Conservation (phyloP, 495 filamentous ascomycete species). For the Penicillium arizonense region DNA sequence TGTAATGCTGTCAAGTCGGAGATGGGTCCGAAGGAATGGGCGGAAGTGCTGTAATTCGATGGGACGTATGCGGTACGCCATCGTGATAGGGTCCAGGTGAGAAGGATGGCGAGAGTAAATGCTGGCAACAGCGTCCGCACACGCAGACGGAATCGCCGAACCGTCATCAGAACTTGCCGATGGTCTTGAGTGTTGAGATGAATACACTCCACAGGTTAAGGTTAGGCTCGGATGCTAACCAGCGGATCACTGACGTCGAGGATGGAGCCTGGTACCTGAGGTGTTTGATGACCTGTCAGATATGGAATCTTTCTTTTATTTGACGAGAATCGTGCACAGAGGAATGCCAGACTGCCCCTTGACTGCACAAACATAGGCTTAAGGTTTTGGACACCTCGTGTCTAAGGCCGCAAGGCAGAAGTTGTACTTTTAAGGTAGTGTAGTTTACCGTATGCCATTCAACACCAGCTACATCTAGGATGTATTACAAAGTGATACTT, state of each 20-base stretch:
- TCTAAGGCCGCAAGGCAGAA: too few species aligned
- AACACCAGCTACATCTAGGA: too few species aligned
- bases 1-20: constrained; percentile 13
- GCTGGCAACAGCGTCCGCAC: constrained; percentile 19
- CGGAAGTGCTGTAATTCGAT: too few species aligned
- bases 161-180: neutral
- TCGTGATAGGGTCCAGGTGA: constrained; percentile 17
- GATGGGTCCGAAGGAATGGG: neutral
- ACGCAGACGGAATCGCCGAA: constrained; percentile 13
- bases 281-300: neutral
- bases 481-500: too few species aligned
- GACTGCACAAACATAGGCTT: neutral
- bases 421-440: too few species aligned
- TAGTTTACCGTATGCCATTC: too few species aligned
- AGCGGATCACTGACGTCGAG: neutral
- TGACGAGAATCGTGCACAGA: neutral
- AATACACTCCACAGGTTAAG: neutral
- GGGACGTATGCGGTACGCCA: constrained; percentile 7
- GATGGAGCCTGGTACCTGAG: neutral
- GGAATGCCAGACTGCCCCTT: neutral
- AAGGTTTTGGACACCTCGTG: too few species aligned
- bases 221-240: neutral
- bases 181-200: neutral
- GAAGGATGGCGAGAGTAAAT: constrained; percentile 16
- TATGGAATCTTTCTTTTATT: neutral